A percentile compares a stretch with the other conserved stretches of the same genome.
Conservation (phyloP, 495 filamentous ascomycete species). For the Trypethelium eluteriae region DNA sequence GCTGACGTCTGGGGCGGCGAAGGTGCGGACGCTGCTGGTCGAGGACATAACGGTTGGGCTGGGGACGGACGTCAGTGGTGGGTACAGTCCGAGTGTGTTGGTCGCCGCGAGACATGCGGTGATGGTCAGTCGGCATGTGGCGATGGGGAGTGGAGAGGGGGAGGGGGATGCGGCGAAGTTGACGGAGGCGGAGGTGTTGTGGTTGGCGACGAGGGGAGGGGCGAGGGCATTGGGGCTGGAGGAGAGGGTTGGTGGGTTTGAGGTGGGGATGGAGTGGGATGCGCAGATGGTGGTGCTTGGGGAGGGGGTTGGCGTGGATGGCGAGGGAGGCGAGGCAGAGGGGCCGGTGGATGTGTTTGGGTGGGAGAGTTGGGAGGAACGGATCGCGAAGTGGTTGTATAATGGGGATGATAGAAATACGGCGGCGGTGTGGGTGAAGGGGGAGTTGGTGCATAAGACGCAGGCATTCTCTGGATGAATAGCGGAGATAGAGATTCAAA, state of each 20-base stretch:
- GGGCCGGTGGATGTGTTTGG: conserved; percentile 70
- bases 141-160: conserved; percentile 40
- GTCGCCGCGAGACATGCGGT: conserved; percentile 72
- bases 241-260: conserved; percentile 64
- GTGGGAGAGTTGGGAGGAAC: conserved; percentile 70
- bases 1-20: conserved; percentile 64
- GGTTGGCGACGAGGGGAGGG: conserved; percentile 73
- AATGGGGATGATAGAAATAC: conserved; percentile 82
- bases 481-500: neutral
- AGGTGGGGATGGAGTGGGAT: conserved; percentile 83
- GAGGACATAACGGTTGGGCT: conserved; percentile 70
- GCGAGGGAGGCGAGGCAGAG: conserved; percentile 23
- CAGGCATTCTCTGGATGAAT: neutral
- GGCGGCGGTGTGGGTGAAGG: conserved; percentile 69
- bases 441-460: conserved; percentile 58
- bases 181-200: conserved; percentile 59
- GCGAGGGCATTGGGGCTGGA: conserved; percentile 67
- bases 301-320: conserved; percentile 31
- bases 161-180: conserved; percentile 27
- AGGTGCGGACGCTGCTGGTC: conserved; percentile 64
- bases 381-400: conserved; percentile 81
- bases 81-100: conserved; percentile 70
- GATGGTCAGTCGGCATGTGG: conserved; percentile 62
- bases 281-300: conserved; percentile 66
- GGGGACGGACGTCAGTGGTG: conserved; percentile 84